Evolutionary conservation across 2,329 filamentous ascomycete species (phyloP), one percentile per base, ranked within the genome.

Genomic region (Trichoderma arundinaceum): DNA sequence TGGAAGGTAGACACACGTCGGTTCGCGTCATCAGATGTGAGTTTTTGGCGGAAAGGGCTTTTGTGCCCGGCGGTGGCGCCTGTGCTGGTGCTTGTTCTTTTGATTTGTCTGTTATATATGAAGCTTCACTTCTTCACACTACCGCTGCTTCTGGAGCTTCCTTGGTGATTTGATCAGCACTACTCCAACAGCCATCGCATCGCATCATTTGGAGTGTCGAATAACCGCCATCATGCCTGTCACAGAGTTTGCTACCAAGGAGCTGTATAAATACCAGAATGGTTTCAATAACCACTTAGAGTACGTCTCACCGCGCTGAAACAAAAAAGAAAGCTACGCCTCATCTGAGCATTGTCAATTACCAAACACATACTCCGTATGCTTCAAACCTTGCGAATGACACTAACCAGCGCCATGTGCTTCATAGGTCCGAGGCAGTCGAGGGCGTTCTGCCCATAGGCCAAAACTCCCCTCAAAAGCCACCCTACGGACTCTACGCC

Each of bases 391-490:
- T n/a, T n/a, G n/a, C n/a, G n/a, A n/a, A 12, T 12, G 13, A 13
- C 8, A 38, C 43, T 39, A 17, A 60, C 51, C 15, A 28, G 9
- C 7, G 15, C n/a, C 39, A 17, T 8, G 15, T 46, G 9, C 17
- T 35, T 38, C 10, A n/a, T 72, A 94, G 91, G 75, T 87, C 90
- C 49, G 92, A 95, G 81, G 91, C 92, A 51, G 81, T 94, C 64
- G 82, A 88, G 15, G 90, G 88, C 17, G 89, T 92, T 5, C 82
- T 94, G 5, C 92, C 92, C 8, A 74, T 92, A 66, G 92, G 85
- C 57, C 85, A 89, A 48, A 96, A 96, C 81, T 92, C 90, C 2
- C 92, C 92, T 0, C 92, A 96, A 75, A 92, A 92, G 74, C 88
- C 88, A 0, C 84, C 91, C 0, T 87, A 88, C 69, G 92, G 92